A percentile compares a stretch with the other conserved stretches of the same genome.
Conservation (phyloP, 2,329 filamentous ascomycete species). For the Thielaviopsis populi region DNA sequence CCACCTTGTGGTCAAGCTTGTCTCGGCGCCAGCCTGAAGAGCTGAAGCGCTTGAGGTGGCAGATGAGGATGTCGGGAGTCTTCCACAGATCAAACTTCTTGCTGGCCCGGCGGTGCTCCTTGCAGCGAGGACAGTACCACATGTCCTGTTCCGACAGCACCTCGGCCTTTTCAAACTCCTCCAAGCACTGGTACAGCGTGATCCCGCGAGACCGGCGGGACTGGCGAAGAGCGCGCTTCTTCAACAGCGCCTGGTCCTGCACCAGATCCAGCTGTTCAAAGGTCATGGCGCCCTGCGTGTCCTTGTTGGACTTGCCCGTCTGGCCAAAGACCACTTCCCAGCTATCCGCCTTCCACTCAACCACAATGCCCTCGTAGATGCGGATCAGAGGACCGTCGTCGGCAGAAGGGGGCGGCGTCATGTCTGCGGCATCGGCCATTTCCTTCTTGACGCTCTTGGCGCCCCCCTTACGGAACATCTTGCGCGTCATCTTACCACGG, state of each 20-base stretch:
- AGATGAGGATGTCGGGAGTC: conserved; percentile 82
- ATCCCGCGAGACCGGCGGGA: conserved; percentile 46
- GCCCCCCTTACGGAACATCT: background rate
- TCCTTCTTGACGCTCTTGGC: conserved; percentile 27
- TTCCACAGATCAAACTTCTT: conserved; percentile 99
- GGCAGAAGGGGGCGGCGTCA: conserved; percentile 25
- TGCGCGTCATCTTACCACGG: background rate
- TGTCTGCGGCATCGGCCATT: conserved; percentile 24
- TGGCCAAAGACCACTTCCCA: conserved; percentile 56
- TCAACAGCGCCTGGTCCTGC: conserved; percentile 49
- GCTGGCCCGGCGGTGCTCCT: conserved; percentile 77
- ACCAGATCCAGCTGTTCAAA: conserved; percentile 38
- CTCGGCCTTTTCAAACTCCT: conserved; percentile 89
- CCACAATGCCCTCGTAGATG: conserved; percentile 67
- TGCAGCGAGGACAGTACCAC: conserved; percentile 95
- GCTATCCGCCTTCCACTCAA: conserved; percentile 66
- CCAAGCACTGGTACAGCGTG: conserved; percentile 75
- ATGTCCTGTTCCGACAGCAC: conserved; percentile 88
- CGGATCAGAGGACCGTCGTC: conserved; percentile 53
- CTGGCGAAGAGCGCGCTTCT: conserved; percentile 48
- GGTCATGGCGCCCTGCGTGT: conserved; percentile 44
- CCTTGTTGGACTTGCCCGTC: conserved; percentile 26
- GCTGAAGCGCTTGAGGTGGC: conserved; percentile 92
- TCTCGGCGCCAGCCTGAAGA: conserved; percentile 68
- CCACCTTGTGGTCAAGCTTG: conserved; percentile 80